Conservation (phyloP, 768 basidiomycete species). For the Amanita thiersii region DNA sequence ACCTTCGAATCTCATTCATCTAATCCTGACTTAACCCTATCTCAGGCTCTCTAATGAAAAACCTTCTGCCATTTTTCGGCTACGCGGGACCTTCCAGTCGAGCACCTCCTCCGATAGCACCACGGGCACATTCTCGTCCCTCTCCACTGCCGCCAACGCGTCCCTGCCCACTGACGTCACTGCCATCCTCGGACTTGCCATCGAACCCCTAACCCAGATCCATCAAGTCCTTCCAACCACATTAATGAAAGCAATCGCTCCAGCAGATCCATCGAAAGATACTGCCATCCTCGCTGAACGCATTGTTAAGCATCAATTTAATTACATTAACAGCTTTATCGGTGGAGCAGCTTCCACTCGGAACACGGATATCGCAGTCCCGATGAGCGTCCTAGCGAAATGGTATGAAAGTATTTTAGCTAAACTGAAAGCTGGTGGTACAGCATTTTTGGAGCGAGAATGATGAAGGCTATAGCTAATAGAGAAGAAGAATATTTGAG, state of each 20-base stretch:
- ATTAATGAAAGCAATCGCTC: constrained; percentile 13
- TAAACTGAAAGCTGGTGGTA: constrained; percentile 52
- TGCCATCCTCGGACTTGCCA: constrained; percentile 70
- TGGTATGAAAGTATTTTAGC: constrained; percentile 66
- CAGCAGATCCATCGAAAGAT: constrained; percentile 25
- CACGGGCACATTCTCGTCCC: constrained; percentile 28
- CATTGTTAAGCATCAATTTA: constrained; percentile 67
- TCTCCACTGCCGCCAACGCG: constrained; percentile 20
- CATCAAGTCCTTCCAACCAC: constrained; percentile 34
- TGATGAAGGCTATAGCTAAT: constrained; percentile 12
- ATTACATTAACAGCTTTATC: constrained; percentile 64
- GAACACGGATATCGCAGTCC: constrained; percentile 39
- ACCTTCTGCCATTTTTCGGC: constrained; percentile 82
- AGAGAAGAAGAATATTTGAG: too few relatives aligned
- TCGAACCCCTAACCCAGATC: constrained; percentile 67
- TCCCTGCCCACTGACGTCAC: constrained; percentile 41
- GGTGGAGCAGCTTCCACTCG: constrained; percentile 32
- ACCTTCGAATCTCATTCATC: background rate
- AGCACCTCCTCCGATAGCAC: constrained; percentile 24
- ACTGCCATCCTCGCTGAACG: constrained; percentile 55
- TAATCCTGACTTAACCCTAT: background rate
- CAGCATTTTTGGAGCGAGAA: constrained; percentile 52
- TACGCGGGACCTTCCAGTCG: constrained; percentile 54
- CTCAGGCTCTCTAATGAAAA: constrained; percentile 82
- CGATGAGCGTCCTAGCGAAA: constrained; percentile 52